Evolutionary conservation across 129 eudicot genomes (phyloP).

Genomic region (Centella asiatica): DNA sequence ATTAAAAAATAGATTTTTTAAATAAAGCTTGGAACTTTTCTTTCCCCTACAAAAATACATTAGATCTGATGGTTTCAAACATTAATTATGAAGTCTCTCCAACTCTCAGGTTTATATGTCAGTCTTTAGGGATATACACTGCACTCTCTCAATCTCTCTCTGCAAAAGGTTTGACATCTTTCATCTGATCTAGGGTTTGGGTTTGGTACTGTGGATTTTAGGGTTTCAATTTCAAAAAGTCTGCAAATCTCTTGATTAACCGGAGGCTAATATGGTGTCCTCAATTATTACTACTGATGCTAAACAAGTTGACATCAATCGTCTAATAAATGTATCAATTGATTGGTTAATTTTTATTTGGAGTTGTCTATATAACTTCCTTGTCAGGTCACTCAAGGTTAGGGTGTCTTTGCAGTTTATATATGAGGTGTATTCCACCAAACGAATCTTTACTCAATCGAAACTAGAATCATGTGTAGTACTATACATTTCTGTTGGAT

Average conservation of each 20-base stretch:
- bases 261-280: background rate
- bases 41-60: no score
- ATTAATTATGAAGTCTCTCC: background rate
- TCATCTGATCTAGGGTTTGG: conserved; percentile 10
- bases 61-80: conserved; percentile 1
- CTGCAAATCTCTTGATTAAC: background rate
- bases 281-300: background rate
- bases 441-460: background rate
- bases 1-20: no score
- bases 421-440: conserved; percentile 7
- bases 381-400: background rate
- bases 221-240: background rate
- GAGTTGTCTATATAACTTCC: background rate
- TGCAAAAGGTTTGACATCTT: background rate
- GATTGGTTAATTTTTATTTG: background rate
- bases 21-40: no score
- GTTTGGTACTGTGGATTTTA: conserved; percentile 8
- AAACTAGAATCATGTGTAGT: background rate
- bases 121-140: background rate
- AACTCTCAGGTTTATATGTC: background rate
- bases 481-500: background rate
- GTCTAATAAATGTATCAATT: background rate
- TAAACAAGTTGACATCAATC: background rate
- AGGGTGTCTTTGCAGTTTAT: background rate
- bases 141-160: background rate